Base-by-base conservation (phyloP, 768 basidiomycete genomes). In the Kwoniella mangroviensis region DNA sequence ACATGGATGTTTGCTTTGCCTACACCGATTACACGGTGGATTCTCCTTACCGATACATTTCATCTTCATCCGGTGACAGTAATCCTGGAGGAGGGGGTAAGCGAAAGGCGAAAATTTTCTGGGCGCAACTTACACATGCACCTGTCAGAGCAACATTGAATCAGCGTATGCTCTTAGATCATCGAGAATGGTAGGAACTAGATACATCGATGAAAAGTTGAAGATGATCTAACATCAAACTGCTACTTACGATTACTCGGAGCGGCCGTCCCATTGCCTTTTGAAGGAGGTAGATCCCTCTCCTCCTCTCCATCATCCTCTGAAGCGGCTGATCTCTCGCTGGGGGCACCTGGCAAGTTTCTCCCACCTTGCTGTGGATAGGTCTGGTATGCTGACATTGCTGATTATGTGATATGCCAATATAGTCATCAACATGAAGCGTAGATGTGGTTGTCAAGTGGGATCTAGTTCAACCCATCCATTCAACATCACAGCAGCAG, bases 31-130 rank as follows among this genome's bases (percentile, higher is more conserved):
- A 58, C 79, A 80, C 0, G 79, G 79, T 12, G 79, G 79, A 26
- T 71, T 76, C 62, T 78, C 79, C 49, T 76, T 78, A 19, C 75
- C 75, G 43, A 80, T 78, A 64, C 79, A 80, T 55, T 77, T 76
- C 79, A 80, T 80, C 71, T 80, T 80, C 76, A 78, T 75, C 61
- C 79, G 55, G 68, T 80, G 79, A 62, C 79, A 80, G 28, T 73
- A 76, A 57, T 80, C 79, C 77, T 79, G 41, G 2, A 26, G 34
- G 11, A 5, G 6, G 22, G 10, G 9, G 21, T 15, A 40, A 57
- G 63, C 24, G 1, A 24, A 17, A 42, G 41, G 22, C 15, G 42
- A 12, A n/a, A 11, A 3, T 13, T 6, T 22, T 42, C 28, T n/a
- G 28, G 24, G 2, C 4, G 63, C 11, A 42, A 69, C 72, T 67